Base-by-base conservation (phyloP, 1,139 yeast genomes). In the Taphrina confusa region DNA sequence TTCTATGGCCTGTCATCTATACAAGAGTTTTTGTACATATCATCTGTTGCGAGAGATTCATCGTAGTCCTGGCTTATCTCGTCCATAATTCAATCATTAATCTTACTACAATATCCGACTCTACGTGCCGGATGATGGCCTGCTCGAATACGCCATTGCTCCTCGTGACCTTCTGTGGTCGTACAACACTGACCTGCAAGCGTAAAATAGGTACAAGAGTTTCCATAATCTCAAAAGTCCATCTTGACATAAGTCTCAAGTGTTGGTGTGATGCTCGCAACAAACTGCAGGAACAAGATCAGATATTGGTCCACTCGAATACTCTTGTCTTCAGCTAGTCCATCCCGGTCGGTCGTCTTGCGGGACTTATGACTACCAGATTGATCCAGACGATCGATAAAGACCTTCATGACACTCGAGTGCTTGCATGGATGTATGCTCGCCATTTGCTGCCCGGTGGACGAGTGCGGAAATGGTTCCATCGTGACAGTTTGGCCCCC, bases 391-490 rank as follows among this genome's bases (percentile, higher is more conserved):
- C 83, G 77, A 56, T 83, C 86, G 80, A 92, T 82, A 65, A 92
- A 76, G 40, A 89, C 86, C 68, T 83, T 84, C 98, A 92, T 92
- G 20, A 92, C 98, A 45, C 87, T 83, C 3, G 97, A 90, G 71
- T 92, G 99, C 66, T 85, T 84, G 72, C 99, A 92, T 1, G 99
- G 99, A 71, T 92, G 99, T 58, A 92, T 91, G 6, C 96, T 88
- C 5, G 94, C 91, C 20, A 94, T 80, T 0, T 94, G 87, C 36
- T 92, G 81, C 69, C 84, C 83, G 60, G 80, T 82, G 60, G 84
- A 78, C 67, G 91, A 91, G 27, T 58, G 60, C 3, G 98, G 98
- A 5, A 95, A 84, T 65, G 82, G 83, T 72, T 92, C 99, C 64
- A 92, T 91, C 0, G 99, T 92, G 30, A 94, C 98, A 0, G 99